phyloP scores from a whole-genome alignment of 2,329 filamentous ascomycete species.

The Neurospora sp. region DNA sequence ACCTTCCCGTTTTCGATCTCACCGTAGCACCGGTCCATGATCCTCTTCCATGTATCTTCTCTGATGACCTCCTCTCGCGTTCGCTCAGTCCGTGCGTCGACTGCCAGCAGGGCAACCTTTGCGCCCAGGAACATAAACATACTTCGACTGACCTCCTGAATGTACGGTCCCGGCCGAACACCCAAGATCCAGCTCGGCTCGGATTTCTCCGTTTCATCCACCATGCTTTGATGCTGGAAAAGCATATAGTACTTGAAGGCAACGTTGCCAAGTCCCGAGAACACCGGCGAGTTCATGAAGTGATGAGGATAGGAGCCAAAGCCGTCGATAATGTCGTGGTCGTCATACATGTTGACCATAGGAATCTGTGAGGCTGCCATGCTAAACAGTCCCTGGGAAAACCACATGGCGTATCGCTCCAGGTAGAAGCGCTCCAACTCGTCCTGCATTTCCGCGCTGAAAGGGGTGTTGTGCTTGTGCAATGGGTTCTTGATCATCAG shows the following conservation, averaged over 20 bases:
- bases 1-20: slow-evolving; percentile 79
- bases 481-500: slow-evolving; percentile 68
- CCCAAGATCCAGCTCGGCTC: slow-evolving; percentile 93
- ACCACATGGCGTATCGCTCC: slow-evolving; percentile 85
- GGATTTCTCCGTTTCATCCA: slow-evolving; percentile 66
- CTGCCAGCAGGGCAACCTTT: slow-evolving; percentile 69
- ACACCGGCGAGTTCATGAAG: slow-evolving; percentile 85
- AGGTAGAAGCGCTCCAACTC: slow-evolving; percentile 87
- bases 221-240: slow-evolving; percentile 89
- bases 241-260: slow-evolving; percentile 97
- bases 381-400: slow-evolving; percentile 89
- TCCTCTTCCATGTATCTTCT: slow-evolving; percentile 71
- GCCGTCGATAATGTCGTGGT: slow-evolving; percentile 86
- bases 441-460: slow-evolving; percentile 72
- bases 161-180: slow-evolving; percentile 73
- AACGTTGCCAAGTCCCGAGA: slow-evolving; percentile 79
- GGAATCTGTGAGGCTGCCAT: slow-evolving; percentile 90
- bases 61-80: slow-evolving; percentile 73
- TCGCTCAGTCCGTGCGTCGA: slow-evolving; percentile 87
- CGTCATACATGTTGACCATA: slow-evolving; percentile 97
- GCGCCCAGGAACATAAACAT: slow-evolving; percentile 76
- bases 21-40: slow-evolving; percentile 75
- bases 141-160: slow-evolving; percentile 75
- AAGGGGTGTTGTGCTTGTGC: slow-evolving; percentile 69
- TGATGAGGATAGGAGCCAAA: slow-evolving; percentile 88